These are phyloP conservation scores for Pyrenophora seminiperda DNA, from an alignment of 2,329 filamentous ascomycete species.

Conservation along the genomic window DNA sequence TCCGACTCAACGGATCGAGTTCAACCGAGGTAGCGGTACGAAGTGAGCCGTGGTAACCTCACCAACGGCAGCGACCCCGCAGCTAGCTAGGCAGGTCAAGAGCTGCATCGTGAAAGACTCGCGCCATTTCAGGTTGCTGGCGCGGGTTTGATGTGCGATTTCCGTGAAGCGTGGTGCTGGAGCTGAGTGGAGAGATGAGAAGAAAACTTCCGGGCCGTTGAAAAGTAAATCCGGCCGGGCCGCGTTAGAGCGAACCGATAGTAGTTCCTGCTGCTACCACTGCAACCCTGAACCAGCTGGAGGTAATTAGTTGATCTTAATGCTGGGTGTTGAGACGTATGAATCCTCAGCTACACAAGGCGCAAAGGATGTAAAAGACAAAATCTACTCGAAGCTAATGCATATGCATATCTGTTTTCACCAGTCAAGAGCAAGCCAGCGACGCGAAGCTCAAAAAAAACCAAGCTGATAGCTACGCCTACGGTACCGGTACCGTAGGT, in stretches of 20 bases:
- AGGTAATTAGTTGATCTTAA: too few species aligned
- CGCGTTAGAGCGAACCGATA: conserved; percentile 1
- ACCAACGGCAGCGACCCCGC: conserved; percentile 6
- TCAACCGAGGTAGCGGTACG: conserved; percentile 43
- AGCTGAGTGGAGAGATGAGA: conserved; percentile 12
- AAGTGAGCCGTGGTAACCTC: conserved; percentile 9
- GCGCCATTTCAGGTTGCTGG: conserved; percentile 5
- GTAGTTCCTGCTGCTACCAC: too few species aligned
- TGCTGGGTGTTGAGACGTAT: too few species aligned
- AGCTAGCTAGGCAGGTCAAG: not conserved
- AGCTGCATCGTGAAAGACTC: not conserved
- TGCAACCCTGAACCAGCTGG: too few species aligned
- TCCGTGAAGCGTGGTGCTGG: conserved; percentile 13
- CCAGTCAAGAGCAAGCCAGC: too few species aligned
- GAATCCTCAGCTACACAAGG: too few species aligned
- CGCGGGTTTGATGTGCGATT: conserved; percentile 9
- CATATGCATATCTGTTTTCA: too few species aligned
- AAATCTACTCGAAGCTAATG: too few species aligned
- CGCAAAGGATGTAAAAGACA: too few species aligned
- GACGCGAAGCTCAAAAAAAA: too few species aligned
- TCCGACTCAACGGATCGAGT: conserved; percentile 34
- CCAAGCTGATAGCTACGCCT: too few species aligned
- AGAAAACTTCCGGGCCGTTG: conserved; percentile 12
- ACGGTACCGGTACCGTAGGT: too few species aligned
- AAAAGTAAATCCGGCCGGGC: conserved; percentile 24